A percentile compares a stretch with the other conserved stretches of the same genome.
Conservation (phyloP, 2,329 filamentous ascomycete genomes). For the Emmonsia crescens region DNA sequence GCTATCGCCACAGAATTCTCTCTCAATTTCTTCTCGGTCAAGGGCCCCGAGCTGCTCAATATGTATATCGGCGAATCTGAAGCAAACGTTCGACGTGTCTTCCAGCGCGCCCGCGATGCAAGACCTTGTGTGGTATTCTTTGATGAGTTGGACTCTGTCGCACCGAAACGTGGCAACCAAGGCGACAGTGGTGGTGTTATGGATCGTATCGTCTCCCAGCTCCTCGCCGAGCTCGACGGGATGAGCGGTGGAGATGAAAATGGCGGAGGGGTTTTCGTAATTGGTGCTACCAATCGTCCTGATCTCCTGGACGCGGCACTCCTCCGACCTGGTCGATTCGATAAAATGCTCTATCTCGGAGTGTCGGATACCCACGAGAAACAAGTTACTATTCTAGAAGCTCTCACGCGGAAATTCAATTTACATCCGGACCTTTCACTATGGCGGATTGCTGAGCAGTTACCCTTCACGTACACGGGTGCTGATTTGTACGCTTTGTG, state of each 20-base stretch:
- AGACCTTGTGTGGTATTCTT: slow-evolving; percentile 98
- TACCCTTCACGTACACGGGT: slow-evolving; percentile 94
- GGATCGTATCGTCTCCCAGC: slow-evolving; percentile 98
- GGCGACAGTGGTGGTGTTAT: slow-evolving; percentile 96
- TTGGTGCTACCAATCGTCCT: slow-evolving; percentile 95
- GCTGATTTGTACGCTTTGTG: slow-evolving; percentile 96
- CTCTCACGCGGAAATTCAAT: slow-evolving; percentile 87
- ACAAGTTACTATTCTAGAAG: slow-evolving; percentile 87
- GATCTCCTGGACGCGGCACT: slow-evolving; percentile 97
- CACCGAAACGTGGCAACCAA: slow-evolving; percentile 94
- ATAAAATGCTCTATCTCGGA: slow-evolving; percentile 93
- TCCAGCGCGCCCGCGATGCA: slow-evolving; percentile 97
- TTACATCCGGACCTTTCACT: slow-evolving; percentile 72
- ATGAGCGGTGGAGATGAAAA: slow-evolving; percentile 95
- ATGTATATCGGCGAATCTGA: slow-evolving; percentile 99
- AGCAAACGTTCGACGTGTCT: slow-evolving; percentile 98
- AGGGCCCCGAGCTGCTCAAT: slow-evolving; percentile 93
- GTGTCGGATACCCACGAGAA: slow-evolving; percentile 96
- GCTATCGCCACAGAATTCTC: slow-evolving; percentile 98
- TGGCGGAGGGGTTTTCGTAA: slow-evolving; percentile 99
- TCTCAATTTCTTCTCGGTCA: slow-evolving; percentile 99
- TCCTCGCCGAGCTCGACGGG: slow-evolving; percentile 89
- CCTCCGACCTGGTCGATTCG: slow-evolving; percentile 95
- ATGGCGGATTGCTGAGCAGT: slow-evolving; percentile 56
- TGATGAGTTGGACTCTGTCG: slow-evolving; percentile 96